Conservation (phyloP, 352 stramenopile genomes). For the Phytophthora brassicae region DNA sequence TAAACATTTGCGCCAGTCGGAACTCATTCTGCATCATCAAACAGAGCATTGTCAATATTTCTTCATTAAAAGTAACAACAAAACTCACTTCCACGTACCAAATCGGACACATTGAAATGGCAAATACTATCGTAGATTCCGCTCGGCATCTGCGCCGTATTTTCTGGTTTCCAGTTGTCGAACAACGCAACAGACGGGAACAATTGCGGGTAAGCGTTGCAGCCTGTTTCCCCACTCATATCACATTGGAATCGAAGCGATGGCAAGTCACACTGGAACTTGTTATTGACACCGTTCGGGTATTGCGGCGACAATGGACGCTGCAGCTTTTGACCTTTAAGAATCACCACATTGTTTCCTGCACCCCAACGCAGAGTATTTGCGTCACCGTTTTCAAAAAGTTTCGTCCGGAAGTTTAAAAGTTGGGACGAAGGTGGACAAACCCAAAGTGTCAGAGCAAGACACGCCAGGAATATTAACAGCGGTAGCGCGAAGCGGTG, state of each 20-base stretch:
- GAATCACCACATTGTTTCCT: constrained; percentile 17
- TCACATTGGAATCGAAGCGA: constrained; percentile 62
- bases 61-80: neutral
- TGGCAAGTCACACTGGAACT: constrained; percentile 58
- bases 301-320: constrained; percentile 35
- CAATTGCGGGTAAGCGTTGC: constrained; percentile 63
- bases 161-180: constrained; percentile 79
- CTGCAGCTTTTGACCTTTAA: constrained; percentile 38
- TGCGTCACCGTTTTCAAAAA: constrained; percentile 8
- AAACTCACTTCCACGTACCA: constrained; percentile 26
- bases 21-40: constrained; percentile 65
- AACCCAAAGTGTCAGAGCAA: constrained; percentile 22
- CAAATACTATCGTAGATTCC: constrained; percentile 61
- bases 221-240: constrained; percentile 37
- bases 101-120: constrained; percentile 62
- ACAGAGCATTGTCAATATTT: constrained; percentile 7
- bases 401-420: constrained; percentile 9
- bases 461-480: constrained; percentile 3
- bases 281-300: constrained; percentile 46
- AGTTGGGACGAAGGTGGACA: neutral
- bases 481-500: constrained; percentile 19
- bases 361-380: constrained; percentile 30
- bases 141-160: constrained; percentile 32
- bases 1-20: constrained; percentile 87
- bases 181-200: constrained; percentile 75